These are phyloP conservation scores for Phanerochaete sordida DNA, from an alignment of 768 basidiomycete species.

Conservation along the genomic window DNA sequence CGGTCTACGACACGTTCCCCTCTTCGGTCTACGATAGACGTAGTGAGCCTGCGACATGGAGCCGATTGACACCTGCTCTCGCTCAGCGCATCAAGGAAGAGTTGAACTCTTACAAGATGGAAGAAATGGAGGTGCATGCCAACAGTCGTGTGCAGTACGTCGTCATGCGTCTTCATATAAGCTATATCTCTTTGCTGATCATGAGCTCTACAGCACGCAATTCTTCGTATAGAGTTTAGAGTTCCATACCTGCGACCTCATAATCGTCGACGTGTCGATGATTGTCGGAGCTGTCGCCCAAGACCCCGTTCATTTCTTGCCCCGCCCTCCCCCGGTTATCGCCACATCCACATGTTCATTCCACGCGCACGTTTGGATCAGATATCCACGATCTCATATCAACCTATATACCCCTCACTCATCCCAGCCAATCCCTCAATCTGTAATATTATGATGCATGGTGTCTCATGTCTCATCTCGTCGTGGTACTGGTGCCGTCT, in stretches of 20 bases:
- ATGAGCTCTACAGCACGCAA: constrained; percentile 57
- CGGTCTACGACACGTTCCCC: constrained; percentile 97
- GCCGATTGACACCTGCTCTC: constrained; percentile 88
- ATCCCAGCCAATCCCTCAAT: constrained; percentile 27
- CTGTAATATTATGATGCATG: constrained; percentile 37
- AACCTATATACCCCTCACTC: constrained; percentile 31
- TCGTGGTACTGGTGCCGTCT: constrained; percentile 8
- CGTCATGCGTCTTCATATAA: constrained; percentile 6
- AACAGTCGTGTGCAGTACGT: constrained; percentile 87
- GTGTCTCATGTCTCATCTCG: constrained; percentile 18
- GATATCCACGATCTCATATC: constrained; percentile 28
- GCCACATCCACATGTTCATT: constrained; percentile 19
- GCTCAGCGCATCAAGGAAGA: constrained; percentile 98
- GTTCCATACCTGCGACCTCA: constrained; percentile 1
- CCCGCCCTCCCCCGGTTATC: constrained; percentile 14
- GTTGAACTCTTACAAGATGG: constrained; percentile 98
- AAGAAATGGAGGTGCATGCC: constrained; percentile 99
- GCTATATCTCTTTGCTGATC: neutral
- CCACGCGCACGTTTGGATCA: constrained; percentile 29
- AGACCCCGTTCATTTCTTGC: constrained; percentile 4
- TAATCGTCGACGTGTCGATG: neutral
- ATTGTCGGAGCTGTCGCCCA: neutral
- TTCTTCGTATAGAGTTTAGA: constrained; percentile 68
- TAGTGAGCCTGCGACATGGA: constrained; percentile 97
- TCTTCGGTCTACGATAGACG: constrained; percentile 87